phyloP scores from a whole-genome alignment of 1,284 basidiomycete species.

The Waitea zeae region DNA sequence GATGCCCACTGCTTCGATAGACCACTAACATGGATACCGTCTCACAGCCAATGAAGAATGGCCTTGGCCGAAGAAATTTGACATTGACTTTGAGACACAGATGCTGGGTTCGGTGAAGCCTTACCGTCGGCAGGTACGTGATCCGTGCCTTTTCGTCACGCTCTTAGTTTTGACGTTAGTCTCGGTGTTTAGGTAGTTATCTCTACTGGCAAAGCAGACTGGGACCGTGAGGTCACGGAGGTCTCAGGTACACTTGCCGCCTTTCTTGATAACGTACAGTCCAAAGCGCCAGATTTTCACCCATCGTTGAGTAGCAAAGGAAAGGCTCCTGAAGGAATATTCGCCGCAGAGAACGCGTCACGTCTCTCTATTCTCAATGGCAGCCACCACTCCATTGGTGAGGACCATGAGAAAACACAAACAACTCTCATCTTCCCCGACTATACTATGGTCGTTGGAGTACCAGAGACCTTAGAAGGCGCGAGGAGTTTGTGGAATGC shows the following conservation, averaged over 20 bases:
- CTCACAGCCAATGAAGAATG: conserved; percentile 3
- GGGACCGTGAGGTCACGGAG: conserved; percentile 63
- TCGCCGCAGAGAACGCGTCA: conserved; percentile 29
- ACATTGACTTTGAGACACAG: conserved; percentile 14
- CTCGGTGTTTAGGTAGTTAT: conserved; percentile 46
- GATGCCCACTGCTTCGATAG: neutral
- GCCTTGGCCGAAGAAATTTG: conserved; percentile 2
- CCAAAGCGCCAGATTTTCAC: conserved; percentile 3
- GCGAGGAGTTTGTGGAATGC: conserved; percentile 53
- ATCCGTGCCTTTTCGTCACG: conserved; percentile 1
- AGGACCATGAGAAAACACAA: conserved; percentile 38
- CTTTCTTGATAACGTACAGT: conserved; percentile 21
- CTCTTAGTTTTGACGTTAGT: conserved; percentile 3
- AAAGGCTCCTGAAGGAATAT: conserved; percentile 25
- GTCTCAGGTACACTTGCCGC: conserved; percentile 51
- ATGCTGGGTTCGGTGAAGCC: conserved; percentile 74
- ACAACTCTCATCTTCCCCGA: conserved; percentile 83
- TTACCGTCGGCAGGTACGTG: conserved; percentile 56
- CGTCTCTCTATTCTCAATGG: conserved; percentile 63
- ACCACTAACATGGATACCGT: too few species aligned
- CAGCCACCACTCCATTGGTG: conserved; percentile 23
- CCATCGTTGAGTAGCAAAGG: conserved; percentile 4
- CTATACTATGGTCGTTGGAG: conserved; percentile 63
- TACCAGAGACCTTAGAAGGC: conserved; percentile 42
- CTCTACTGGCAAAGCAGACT: conserved; percentile 78